Evolutionary conservation across 108 stramenopile species (phyloP).

Genomic region (Cyclotella choctawhatcheeana): DNA sequence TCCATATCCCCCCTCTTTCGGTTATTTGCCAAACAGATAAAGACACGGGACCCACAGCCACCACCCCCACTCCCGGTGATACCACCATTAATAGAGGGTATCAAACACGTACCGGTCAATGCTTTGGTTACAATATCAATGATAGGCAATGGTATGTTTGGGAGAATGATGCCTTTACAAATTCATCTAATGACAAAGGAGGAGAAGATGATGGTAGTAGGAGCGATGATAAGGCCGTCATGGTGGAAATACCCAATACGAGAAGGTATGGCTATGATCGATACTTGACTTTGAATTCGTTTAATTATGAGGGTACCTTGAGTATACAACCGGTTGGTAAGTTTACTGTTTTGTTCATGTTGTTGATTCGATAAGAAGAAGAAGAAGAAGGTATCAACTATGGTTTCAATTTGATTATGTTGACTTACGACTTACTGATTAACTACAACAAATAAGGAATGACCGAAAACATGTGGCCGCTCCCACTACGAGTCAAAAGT

Average conservation of each 20-base stretch:
- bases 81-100: slow-evolving; percentile 3
- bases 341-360: background rate
- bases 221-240: too few relatives aligned
- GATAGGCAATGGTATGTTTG: slow-evolving; percentile 3
- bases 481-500: slow-evolving; percentile 6
- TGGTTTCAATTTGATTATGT: too few relatives aligned
- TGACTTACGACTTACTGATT: too few relatives aligned
- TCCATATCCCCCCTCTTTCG: too few relatives aligned
- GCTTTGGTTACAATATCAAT: slow-evolving; percentile 8
- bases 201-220: too few relatives aligned
- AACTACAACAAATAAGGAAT: background rate
- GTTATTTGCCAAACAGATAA: too few relatives aligned
- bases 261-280: background rate
- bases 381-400: too few relatives aligned
- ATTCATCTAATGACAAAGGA: too few relatives aligned
- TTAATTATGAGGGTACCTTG: background rate
- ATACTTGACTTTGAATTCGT: background rate
- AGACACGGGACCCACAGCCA: background rate
- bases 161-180: background rate
- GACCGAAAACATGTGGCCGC: background rate
- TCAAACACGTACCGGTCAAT: slow-evolving; percentile 5
- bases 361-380: too few relatives aligned
- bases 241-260: background rate
- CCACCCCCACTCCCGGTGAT: background rate
- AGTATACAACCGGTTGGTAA: background rate